A percentile compares a stretch with the other conserved stretches of the same genome.
Evolutionary conservation across 2,329 filamentous ascomycete genomes (phyloP).

Genomic region (Fonsecaea multimorphosa): DNA sequence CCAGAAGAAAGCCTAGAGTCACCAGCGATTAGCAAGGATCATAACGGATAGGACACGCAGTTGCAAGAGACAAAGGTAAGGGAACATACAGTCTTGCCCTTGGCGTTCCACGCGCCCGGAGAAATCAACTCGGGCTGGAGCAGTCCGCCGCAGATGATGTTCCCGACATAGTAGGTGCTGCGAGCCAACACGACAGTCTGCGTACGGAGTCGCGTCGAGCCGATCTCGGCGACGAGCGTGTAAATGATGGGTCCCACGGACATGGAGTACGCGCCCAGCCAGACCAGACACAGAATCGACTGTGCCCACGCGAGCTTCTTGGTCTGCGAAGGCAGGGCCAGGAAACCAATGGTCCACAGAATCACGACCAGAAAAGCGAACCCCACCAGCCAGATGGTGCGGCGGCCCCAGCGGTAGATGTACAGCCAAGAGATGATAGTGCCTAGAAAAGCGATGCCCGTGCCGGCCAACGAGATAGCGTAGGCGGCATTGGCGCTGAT

Average conservation of each 20-base stretch:
- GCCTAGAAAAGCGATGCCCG: conserved; percentile 68
- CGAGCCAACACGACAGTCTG: conserved; percentile 62
- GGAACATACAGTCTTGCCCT: conserved; percentile 36
- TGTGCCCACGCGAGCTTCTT: conserved; percentile 43
- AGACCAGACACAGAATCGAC: conserved; percentile 40
- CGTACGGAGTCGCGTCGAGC: conserved; percentile 59
- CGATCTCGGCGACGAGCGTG: conserved; percentile 60
- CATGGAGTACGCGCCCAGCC: conserved; percentile 57
- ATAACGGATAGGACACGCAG: neutral
- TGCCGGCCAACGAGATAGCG: conserved; percentile 64
- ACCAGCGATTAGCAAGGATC: neutral
- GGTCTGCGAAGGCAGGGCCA: conserved; percentile 41
- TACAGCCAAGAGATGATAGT: conserved; percentile 44
- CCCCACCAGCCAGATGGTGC: conserved; percentile 46
- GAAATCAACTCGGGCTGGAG: conserved; percentile 45
- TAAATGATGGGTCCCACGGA: conserved; percentile 63
- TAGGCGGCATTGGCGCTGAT: conserved; percentile 58
- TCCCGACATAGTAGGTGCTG: conserved; percentile 55
- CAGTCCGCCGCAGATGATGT: conserved; percentile 43
- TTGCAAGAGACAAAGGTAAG: neutral
- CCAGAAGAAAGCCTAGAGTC: conserved; percentile 22
- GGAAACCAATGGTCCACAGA: conserved; percentile 44
- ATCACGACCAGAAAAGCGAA: conserved; percentile 42
- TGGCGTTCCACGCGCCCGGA: conserved; percentile 45
- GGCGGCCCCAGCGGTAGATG: conserved; percentile 44